Conservation (phyloP, 208 protist species). For the Naegleria gruberi region DNA sequence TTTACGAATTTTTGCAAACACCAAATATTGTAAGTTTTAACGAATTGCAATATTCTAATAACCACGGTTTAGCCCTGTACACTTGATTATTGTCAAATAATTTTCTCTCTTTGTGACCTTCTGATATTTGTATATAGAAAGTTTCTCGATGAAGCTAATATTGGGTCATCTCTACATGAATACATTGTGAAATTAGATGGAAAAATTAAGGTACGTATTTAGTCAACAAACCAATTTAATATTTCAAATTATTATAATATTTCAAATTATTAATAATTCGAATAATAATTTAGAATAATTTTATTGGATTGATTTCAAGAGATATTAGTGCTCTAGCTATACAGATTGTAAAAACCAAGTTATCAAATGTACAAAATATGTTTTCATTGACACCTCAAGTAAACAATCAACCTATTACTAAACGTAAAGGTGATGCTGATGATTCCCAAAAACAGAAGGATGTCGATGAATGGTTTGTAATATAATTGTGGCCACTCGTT, state of each 20-base stretch:
- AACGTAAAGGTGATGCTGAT: neutral
- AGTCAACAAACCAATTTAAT: too few relatives aligned
- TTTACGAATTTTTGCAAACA: neutral
- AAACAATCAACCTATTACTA: neutral
- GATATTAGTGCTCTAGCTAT: neutral
- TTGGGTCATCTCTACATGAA: neutral
- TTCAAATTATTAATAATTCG: too few relatives aligned
- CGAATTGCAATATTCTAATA: neutral
- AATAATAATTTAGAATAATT: neutral
- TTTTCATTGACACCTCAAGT: neutral
- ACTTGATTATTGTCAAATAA: neutral
- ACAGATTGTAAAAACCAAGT: neutral
- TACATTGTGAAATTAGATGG: neutral
- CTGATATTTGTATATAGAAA: conserved; percentile 12
- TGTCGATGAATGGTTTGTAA: neutral
- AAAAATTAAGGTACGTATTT: neutral
- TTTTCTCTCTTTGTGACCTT: conserved; percentile 3
- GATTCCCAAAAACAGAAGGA: too few relatives aligned
- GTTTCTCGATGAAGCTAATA: neutral
- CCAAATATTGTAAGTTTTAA: conserved; percentile 1
- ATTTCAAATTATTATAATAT: too few relatives aligned
- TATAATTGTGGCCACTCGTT: neutral
- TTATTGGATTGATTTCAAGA: neutral
- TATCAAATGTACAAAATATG: neutral
- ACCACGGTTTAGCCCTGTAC: neutral